These are phyloP conservation scores for Scutellaria baicalensis DNA, from an alignment of 257 asterid species.

Conservation along the genomic window DNA sequence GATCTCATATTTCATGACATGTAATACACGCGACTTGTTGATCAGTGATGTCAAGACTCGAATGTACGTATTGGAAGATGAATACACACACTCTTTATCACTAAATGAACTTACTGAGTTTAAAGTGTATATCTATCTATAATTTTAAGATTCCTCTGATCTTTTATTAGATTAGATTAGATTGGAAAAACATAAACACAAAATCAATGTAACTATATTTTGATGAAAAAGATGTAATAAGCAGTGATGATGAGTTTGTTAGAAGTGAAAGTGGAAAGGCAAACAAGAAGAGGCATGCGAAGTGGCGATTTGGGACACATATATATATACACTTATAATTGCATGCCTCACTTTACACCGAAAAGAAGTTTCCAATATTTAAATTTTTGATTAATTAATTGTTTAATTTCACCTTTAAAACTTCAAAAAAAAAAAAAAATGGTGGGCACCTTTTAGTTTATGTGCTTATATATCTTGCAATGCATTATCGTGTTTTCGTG, in stretches of 20 bases:
- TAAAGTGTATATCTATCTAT: too few relatives aligned
- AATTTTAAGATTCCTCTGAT: neutral
- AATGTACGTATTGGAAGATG: too few relatives aligned
- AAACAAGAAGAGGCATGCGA: slow-evolving; percentile 12
- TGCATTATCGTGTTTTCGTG: slow-evolving; percentile 38
- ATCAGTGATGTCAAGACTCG: too few relatives aligned
- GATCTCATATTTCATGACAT: too few relatives aligned
- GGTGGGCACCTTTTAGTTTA: slow-evolving; percentile 8
- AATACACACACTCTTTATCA: too few relatives aligned
- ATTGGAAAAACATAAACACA: too few relatives aligned
- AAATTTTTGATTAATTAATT: neutral
- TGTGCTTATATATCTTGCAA: slow-evolving; percentile 20
- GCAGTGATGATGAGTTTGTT: neutral
- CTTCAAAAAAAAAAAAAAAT: neutral
- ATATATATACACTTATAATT: neutral
- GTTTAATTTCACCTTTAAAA: neutral
- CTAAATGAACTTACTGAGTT: too few relatives aligned
- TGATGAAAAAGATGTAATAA: neutral
- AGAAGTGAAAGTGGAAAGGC: slow-evolving; percentile 3
- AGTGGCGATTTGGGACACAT: slow-evolving; percentile 12
- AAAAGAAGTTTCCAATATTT: slow-evolving; percentile 21
- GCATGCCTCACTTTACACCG: slow-evolving; percentile 16
- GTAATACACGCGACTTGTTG: too few relatives aligned
- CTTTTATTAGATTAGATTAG: neutral
- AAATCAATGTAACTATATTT: too few relatives aligned